These are phyloP conservation scores for Botrytis cinerea DNA, from an alignment of 2,329 filamentous ascomycete genomes.

Conservation along the genomic window DNA sequence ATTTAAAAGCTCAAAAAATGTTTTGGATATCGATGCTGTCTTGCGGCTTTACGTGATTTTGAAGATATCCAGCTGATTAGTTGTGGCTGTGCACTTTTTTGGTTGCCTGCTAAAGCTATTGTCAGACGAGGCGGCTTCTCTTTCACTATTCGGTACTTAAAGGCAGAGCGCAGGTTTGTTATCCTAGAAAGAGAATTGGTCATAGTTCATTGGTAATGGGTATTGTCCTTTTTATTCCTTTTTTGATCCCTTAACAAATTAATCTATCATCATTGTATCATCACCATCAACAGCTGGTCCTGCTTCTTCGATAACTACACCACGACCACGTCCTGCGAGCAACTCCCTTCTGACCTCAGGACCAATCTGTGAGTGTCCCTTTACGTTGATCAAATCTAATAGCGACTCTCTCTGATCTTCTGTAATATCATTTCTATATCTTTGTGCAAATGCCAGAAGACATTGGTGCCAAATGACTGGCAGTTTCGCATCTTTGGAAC, in stretches of 20 bases:
- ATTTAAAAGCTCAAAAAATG: not conserved
- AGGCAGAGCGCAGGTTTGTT: not conserved
- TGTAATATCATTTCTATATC: conserved; percentile 94
- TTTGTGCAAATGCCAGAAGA: conserved; percentile 85
- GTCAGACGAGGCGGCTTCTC: not conserved
- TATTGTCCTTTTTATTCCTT: conserved; percentile 9
- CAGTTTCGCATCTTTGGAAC: conserved; percentile 62
- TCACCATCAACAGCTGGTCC: conserved; percentile 67
- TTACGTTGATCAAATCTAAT: conserved; percentile 79
- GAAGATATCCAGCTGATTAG: not conserved
- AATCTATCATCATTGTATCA: conserved; percentile 82
- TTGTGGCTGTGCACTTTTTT: conserved; percentile 6
- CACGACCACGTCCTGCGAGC: conserved; percentile 82
- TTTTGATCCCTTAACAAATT: conserved; percentile 24
- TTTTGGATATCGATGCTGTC: not conserved
- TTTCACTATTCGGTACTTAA: not conserved
- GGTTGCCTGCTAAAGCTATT: not conserved
- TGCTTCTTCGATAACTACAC: conserved; percentile 65
- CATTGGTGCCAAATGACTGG: conserved; percentile 98
- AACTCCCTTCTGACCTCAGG: conserved; percentile 89
- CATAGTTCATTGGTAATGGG: not conserved
- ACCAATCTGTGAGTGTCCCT: conserved; percentile 85
- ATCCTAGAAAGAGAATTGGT: not conserved
- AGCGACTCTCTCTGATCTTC: conserved; percentile 92
- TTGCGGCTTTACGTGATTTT: not conserved